Percentiles rank a stretch among this genome's conserved stretches.
Conservation (phyloP, 1,284 basidiomycete species). For the Ustilago nuda region DNA sequence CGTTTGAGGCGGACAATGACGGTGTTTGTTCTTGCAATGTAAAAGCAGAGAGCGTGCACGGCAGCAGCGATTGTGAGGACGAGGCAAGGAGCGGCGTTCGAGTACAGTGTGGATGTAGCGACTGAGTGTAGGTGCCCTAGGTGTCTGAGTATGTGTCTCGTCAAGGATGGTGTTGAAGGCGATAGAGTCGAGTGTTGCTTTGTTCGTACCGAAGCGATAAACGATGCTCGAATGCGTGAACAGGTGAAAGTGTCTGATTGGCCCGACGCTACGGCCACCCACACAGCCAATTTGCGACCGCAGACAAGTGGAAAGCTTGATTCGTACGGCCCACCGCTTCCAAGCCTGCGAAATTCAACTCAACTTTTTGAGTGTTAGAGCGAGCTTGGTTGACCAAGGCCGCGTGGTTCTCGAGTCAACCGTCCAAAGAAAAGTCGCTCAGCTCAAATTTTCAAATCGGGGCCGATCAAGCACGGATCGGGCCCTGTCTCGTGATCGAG, state of each 20-base stretch:
- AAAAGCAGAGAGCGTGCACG: neutral
- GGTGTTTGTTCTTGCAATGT: neutral
- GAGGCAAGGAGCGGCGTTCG: neutral
- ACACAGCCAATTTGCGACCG: neutral
- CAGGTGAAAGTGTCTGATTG: slow-evolving; percentile 13
- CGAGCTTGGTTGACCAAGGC: neutral
- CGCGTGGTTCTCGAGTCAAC: slow-evolving; percentile 1
- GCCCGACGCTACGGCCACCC: slow-evolving; percentile 23
- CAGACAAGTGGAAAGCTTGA: slow-evolving; percentile 10
- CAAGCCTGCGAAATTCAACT: neutral
- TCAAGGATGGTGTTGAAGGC: slow-evolving; percentile 4
- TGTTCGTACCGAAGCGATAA: slow-evolving; percentile 1
- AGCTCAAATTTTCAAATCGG: slow-evolving; percentile 2
- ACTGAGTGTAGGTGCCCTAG: neutral
- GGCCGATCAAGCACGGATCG: slow-evolving; percentile 27
- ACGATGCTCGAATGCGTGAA: neutral
- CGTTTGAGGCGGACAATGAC: neutral
- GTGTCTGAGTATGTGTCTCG: neutral
- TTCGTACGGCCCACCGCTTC: slow-evolving; percentile 31
- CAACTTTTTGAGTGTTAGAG: neutral
- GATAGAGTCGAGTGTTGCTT: neutral
- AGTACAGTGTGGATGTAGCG: neutral
- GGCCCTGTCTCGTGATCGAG: slow-evolving; percentile 23
- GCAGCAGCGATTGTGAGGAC: neutral
- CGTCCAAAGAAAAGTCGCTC: neutral